Evolutionary conservation across 2,329 filamentous ascomycete species (phyloP).

Genomic region (Fusarium burgessii): DNA sequence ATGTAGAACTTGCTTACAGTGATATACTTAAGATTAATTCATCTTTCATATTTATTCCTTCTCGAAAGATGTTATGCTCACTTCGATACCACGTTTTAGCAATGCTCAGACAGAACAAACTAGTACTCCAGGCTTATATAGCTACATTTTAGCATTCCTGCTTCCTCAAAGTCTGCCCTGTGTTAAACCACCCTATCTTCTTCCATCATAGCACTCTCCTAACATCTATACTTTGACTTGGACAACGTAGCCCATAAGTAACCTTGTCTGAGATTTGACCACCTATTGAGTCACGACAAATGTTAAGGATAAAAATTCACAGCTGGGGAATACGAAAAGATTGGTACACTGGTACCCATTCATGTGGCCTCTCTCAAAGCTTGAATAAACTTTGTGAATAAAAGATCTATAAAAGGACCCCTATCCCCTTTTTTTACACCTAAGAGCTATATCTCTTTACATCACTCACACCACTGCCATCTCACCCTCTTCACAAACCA

Average conservation of each 20-base stretch:
- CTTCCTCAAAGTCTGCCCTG: too few species aligned
- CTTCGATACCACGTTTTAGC: fast-evolving
- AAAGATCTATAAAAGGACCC: not conserved
- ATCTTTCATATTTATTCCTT: too few species aligned
- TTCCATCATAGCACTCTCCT: fast-evolving
- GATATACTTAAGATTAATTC: fast-evolving
- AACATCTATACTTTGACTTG: not conserved
- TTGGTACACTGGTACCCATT: not conserved
- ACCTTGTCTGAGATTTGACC: fast-evolving
- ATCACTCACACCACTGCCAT: fast-evolving
- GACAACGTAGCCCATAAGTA: too few species aligned
- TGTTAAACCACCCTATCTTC: fast-evolving
- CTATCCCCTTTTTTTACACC: fast-evolving
- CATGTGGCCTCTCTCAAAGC: not conserved
- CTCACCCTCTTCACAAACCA: not conserved
- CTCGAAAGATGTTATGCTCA: fast-evolving
- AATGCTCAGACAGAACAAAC: too few species aligned
- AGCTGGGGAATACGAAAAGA: not conserved
- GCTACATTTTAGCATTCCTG: too few species aligned
- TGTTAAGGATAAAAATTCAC: fast-evolving
- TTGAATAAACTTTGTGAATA: not conserved
- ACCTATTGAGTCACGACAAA: fast-evolving
- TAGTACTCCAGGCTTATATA: too few species aligned
- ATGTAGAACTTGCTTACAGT: fast-evolving
- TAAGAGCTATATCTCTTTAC: too few species aligned